These are phyloP conservation scores for Naganishia sp. DNA, from an alignment of 1,284 basidiomycete species.

Conservation along the genomic window DNA sequence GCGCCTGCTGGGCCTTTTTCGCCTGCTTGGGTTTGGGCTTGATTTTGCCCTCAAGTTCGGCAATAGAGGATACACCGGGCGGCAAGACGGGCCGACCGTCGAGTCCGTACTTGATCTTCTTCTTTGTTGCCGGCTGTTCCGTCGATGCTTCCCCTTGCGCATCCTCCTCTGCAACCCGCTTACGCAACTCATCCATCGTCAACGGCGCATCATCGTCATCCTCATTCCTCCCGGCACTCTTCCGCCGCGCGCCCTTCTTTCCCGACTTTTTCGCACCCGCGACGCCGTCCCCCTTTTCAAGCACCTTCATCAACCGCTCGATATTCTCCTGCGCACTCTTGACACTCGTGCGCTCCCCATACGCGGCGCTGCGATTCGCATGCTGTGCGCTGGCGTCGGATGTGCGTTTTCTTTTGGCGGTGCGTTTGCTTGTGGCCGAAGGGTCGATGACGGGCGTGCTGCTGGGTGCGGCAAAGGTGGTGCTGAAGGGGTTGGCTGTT, in stretches of 20 bases:
- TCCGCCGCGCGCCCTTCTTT: conserved; percentile 35
- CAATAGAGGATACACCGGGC: conserved; percentile 10
- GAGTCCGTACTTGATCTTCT: conserved; percentile 39
- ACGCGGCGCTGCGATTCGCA: conserved; percentile 46
- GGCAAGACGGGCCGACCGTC: conserved; percentile 27
- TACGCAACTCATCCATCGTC: conserved; percentile 10
- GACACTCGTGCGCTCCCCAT: conserved; percentile 36
- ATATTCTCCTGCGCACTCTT: conserved; percentile 65
- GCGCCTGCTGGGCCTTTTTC: conserved; percentile 16
- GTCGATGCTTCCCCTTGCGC: conserved; percentile 10
- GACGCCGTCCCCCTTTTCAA: conserved; percentile 49
- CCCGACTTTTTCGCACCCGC: conserved; percentile 36
- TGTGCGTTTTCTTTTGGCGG: conserved; percentile 69
- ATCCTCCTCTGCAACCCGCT: conserved; percentile 6
- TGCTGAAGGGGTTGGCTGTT: conserved; percentile 16
- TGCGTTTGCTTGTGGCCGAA: neutral
- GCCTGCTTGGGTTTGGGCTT: neutral
- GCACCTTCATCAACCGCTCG: conserved; percentile 71
- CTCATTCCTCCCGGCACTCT: conserved; percentile 29
- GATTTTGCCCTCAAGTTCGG: conserved; percentile 9
- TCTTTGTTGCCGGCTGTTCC: conserved; percentile 36
- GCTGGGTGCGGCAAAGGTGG: conserved; percentile 3
- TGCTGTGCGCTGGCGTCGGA: conserved; percentile 33
- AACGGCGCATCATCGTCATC: conserved; percentile 23
- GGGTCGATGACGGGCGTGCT: conserved; percentile 12